phyloP scores from a whole-genome alignment of 2,329 filamentous ascomycete genomes.

The Juglanconis oblonga region DNA sequence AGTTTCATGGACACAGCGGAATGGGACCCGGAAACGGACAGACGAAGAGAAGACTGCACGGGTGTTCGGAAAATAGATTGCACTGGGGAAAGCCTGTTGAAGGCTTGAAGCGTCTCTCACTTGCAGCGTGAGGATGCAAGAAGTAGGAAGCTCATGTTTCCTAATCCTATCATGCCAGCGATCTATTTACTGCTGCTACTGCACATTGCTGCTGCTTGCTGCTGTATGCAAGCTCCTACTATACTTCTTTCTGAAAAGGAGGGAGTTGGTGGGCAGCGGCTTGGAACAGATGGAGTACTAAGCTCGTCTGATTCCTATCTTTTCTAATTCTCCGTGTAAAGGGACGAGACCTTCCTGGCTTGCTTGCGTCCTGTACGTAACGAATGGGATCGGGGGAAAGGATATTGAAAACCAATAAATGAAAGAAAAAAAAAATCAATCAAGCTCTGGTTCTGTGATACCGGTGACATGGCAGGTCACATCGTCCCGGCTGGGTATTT shows the following conservation, averaged over 20 bases:
- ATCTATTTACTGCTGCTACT: slow-evolving; percentile 13
- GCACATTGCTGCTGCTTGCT: slow-evolving; percentile 9
- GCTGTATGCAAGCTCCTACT: background rate
- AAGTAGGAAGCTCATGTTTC: background rate
- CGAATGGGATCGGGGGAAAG: background rate
- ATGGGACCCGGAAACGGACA: slow-evolving; percentile 2
- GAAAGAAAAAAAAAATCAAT: background rate
- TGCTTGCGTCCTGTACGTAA: slow-evolving; percentile 7
- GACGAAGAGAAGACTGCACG: background rate
- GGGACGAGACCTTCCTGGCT: slow-evolving; percentile 11
- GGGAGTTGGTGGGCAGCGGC: background rate
- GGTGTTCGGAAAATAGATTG: slow-evolving; percentile 1
- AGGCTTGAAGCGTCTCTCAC: background rate
- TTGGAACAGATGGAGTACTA: background rate
- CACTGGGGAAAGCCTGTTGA: background rate
- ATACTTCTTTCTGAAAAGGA: background rate
- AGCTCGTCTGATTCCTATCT: background rate
- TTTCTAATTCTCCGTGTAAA: slow-evolving; percentile 8
- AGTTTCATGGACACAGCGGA: slow-evolving; percentile 6
- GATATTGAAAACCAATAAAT: background rate
- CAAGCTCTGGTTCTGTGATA: background rate
- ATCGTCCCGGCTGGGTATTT: background rate
- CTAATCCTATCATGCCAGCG: slow-evolving; percentile 16
- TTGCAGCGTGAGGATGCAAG: background rate
- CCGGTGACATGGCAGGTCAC: background rate